Evolutionary conservation across 2,329 filamentous ascomycete genomes (phyloP), one percentile per base, ranked within the genome.

Genomic region (Stagonosporopsis cucurbitacearum): DNA sequence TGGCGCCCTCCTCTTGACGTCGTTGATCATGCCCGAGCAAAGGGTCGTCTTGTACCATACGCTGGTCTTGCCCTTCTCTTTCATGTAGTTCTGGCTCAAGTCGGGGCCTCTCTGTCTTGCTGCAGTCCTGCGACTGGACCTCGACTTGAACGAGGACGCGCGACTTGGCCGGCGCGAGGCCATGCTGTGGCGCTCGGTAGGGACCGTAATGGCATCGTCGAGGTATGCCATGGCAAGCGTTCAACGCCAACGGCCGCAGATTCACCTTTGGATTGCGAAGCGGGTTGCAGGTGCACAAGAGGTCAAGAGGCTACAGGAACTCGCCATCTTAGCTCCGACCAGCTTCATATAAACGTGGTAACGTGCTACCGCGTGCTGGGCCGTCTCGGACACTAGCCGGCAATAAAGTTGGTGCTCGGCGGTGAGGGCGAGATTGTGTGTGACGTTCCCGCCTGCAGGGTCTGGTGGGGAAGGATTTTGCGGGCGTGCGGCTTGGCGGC

Each of bases 11-110:
- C 91, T 86, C 62, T 86, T 86, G 30, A 96, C 69, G 76, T 96
- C 92, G 69, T 90, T 87, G 54, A 87, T 73, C 86, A 96, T 96
- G 67, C 92, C 92, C 33, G 85, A 85, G 74, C 94, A 94, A 45
- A 89, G 80, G 45, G 82, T 82, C 22, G 93, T 84, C 69, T 84
- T 88, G 88, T 89, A 95, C 91, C 91, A 94, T 7, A 59, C 57
- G 40, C 66, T 67, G 53, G 59, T 66, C 26, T 65, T 19, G 48
- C 37, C 3, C 61, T 66, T 26, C 53, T 58, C 32, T 41, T 53
- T 43, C 19, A 33, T 19, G 67, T 63, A 7, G 50, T 47, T 49
- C 20, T 1, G 46, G 6, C 6, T 33, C 41, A 9, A 52, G 32
- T 40, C 49, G 50, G 41, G 50, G 48, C 9, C 57, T 49, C 19